Percentiles rank a stretch among this genome's conserved stretches.
Evolutionary conservation across 176 grass and related monocot genomes (phyloP).

Genomic region (Cymbopogon citratus): DNA sequence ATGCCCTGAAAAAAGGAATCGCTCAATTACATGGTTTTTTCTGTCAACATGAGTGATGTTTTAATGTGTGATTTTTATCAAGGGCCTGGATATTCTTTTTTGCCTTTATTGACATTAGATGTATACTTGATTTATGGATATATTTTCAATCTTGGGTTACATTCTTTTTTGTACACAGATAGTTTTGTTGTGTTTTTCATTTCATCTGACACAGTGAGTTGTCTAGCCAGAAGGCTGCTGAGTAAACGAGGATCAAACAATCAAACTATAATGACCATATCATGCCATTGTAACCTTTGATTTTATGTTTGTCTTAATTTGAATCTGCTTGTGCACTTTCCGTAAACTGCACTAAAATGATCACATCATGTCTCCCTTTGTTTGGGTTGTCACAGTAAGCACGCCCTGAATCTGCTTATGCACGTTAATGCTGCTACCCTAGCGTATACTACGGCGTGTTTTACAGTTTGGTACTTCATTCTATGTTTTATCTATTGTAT

Average conservation of each 20-base stretch:
- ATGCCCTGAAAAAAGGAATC: constrained; percentile 18
- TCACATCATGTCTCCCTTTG: neutral
- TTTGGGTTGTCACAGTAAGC: neutral
- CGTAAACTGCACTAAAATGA: neutral
- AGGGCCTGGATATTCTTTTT: constrained; percentile 43
- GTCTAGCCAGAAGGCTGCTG: neutral
- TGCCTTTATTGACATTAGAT: constrained; percentile 35
- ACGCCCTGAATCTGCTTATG: neutral
- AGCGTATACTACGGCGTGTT: no score
- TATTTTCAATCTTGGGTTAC: constrained; percentile 35
- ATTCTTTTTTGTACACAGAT: constrained; percentile 51
- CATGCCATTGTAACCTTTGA: neutral
- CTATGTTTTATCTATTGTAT: no score
- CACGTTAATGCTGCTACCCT: no score
- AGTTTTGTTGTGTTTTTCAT: constrained; percentile 23
- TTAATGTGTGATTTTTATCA: constrained; percentile 44
- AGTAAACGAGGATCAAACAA: neutral
- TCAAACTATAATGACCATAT: neutral
- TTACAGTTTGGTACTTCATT: neutral
- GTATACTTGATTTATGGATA: constrained; percentile 45
- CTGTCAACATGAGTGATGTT: constrained; percentile 20
- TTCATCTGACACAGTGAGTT: constrained; percentile 14
- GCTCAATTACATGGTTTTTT: neutral
- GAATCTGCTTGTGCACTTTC: no score
- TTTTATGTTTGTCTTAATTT: constrained; percentile 14